Evolutionary conservation across 148 eudicot species (phyloP), one percentile per base, ranked within the genome.

Genomic region (Camellia granthamiana): DNA sequence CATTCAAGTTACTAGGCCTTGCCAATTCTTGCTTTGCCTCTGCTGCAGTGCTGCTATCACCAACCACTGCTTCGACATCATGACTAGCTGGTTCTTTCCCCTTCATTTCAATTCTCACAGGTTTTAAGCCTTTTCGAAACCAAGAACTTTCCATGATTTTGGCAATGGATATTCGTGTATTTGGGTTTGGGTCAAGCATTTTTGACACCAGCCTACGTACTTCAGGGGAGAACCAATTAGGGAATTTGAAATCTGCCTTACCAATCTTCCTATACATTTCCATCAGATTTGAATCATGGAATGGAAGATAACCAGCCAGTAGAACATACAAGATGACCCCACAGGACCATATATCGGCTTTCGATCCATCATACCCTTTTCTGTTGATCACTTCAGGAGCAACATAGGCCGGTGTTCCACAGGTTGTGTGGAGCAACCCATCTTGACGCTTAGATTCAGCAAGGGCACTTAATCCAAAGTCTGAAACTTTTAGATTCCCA

Each of bases 331-430:
- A 75, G 68, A 83, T 70, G 58, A 83, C 82, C 71, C 85, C 85
- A 74, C 85, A 79, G 60, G 85, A 83, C 85, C 82, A 83, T 23
- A 79, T 75, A 59, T 83, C 85, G 41, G 85, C 81, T 74, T 83
- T 83, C 10, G 78, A 65, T 52, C 85, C 85, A 68, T 83, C 79
- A 79, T 83, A 83, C 55, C 85, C 85, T 63, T 74, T 83, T 67
- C 68, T 69, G 65, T 16, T 67, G 52, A 83, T 78, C 47, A 83
- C 79, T 68, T 83, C 85, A 44, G 85, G 85, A 74, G 82, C 72
- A 60, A 75, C 85, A 75, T 83, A 83, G 18, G 82, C 82, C 5
- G 85, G 82, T 13, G 85, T 83, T 54, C 85, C 85, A 68, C 85
- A 83, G 65, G 85, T 54, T 7, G 85, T 83, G 54, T 83, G 85